Conservation (phyloP, 1,284 basidiomycete species). For the Volvariella volvacea region DNA sequence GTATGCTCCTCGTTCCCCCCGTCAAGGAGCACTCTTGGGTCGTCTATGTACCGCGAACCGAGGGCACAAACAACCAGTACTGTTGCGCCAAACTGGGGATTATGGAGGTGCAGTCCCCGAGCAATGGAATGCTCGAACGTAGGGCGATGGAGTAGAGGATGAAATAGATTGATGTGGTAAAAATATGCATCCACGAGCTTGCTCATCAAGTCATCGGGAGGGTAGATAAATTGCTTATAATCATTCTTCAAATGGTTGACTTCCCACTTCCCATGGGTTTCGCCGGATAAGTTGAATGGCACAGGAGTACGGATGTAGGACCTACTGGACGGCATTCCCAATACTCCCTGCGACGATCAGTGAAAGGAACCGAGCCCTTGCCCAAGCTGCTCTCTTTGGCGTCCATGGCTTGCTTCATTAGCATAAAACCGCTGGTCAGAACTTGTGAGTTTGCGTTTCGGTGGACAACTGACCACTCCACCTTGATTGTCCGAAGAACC, state of each 20-base stretch:
- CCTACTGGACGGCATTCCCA: conserved; percentile 30
- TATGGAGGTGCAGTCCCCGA: conserved; percentile 39
- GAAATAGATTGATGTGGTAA: conserved; percentile 37
- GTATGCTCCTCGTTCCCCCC: conserved; percentile 30
- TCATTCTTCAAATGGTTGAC: conserved; percentile 14
- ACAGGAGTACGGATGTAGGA: conserved; percentile 2
- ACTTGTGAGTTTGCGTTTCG: neutral
- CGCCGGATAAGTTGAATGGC: neutral
- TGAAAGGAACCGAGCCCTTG: neutral
- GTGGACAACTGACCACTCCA: conserved; percentile 17
- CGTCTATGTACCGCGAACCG: conserved; percentile 52
- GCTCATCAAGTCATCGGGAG: conserved; percentile 38
- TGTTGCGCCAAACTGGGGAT: conserved; percentile 47
- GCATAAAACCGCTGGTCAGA: conserved; percentile 27
- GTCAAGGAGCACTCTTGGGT: conserved; percentile 50
- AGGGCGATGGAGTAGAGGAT: conserved; percentile 57
- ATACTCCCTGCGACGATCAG: conserved; percentile 14
- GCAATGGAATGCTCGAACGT: conserved; percentile 47
- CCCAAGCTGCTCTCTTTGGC: conserved; percentile 36
- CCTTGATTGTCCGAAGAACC: conserved; percentile 60
- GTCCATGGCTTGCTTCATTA: conserved; percentile 42
- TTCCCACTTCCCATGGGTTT: conserved; percentile 23
- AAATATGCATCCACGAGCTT: conserved; percentile 57
- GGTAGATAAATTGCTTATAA: conserved; percentile 24
- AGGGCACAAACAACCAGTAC: conserved; percentile 59